phyloP scores from a whole-genome alignment of 192 early-diverging fungal species.

The Coemansia sp. region DNA sequence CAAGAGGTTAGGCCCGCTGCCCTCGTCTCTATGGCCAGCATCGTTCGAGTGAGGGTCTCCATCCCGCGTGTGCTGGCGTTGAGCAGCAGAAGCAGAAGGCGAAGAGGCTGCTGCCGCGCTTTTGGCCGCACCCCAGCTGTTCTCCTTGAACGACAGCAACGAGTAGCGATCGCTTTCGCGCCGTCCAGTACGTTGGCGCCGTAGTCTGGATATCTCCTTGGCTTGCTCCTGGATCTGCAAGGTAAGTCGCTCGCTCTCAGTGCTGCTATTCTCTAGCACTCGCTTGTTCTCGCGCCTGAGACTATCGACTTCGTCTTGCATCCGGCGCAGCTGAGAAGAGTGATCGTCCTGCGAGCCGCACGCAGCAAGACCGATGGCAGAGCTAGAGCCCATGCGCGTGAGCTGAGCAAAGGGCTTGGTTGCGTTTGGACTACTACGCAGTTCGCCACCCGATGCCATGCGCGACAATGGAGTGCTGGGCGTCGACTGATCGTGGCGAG shows the following conservation, averaged over 20 bases:
- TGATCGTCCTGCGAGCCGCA: neutral
- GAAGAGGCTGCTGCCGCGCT: neutral
- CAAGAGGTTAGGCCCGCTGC: slow-evolving; percentile 28
- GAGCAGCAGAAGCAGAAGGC: neutral
- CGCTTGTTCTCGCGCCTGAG: slow-evolving; percentile 22
- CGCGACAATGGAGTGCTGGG: slow-evolving; percentile 14
- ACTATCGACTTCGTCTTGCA: slow-evolving; percentile 30
- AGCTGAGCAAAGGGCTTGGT: neutral
- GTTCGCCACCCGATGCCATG: slow-evolving; percentile 13
- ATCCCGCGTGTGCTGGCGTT: neutral
- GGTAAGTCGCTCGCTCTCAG: slow-evolving; percentile 30
- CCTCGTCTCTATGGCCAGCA: neutral
- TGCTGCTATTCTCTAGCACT: slow-evolving; percentile 7
- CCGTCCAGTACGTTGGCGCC: slow-evolving; percentile 35
- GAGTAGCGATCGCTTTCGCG: slow-evolving; percentile 38
- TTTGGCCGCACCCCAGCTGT: slow-evolving; percentile 33
- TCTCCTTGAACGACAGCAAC: slow-evolving; percentile 35
- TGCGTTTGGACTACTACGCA: neutral
- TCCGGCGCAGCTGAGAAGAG: neutral
- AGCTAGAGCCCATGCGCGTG: slow-evolving; percentile 2
- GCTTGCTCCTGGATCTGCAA: slow-evolving; percentile 49
- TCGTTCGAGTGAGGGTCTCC: neutral
- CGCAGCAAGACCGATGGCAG: neutral
- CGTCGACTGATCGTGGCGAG: neutral
- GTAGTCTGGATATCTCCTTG: slow-evolving; percentile 38